Percentiles rank a stretch among this genome's conserved stretches.
These are phyloP conservation scores for Geum urbanum DNA, from an alignment of 306 rosid species.

Conservation along the genomic window DNA sequence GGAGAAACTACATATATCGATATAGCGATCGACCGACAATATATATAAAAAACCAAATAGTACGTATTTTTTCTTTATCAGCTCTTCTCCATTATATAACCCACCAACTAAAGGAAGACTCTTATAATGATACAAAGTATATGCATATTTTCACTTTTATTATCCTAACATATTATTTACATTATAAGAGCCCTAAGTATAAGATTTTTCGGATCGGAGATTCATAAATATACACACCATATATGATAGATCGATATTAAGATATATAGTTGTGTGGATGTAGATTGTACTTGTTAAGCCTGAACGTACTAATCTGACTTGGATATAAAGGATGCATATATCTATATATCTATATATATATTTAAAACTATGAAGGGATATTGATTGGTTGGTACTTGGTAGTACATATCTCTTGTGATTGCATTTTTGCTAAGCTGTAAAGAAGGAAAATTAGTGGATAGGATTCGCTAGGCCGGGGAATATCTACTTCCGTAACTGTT, in stretches of 20 bases:
- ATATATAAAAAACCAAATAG: not conserved
- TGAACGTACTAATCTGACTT: not conserved
- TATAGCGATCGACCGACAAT: not conserved
- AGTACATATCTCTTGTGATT: not conserved
- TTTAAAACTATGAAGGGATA: not conserved
- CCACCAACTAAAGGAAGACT: slow-evolving; percentile 13
- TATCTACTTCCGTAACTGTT: too few relatives aligned
- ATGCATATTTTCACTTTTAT: not conserved
- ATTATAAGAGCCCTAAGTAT: not conserved
- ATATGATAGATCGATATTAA: not conserved
- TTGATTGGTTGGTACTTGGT: not conserved
- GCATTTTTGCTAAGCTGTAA: not conserved
- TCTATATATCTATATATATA: too few relatives aligned
- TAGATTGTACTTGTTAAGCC: not conserved
- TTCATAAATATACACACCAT: not conserved
- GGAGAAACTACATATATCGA: not conserved
- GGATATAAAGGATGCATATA: not conserved
- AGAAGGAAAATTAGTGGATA: not conserved
- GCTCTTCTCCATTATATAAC: not conserved
- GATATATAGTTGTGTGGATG: not conserved
- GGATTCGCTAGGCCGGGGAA: not conserved
- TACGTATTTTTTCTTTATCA: not conserved
- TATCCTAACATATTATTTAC: not conserved
- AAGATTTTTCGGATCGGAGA: not conserved
- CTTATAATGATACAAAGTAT: slow-evolving; percentile 1